Evolutionary conservation across 495 filamentous ascomycete genomes (phyloP).

Genomic region (Tuber borchii): DNA sequence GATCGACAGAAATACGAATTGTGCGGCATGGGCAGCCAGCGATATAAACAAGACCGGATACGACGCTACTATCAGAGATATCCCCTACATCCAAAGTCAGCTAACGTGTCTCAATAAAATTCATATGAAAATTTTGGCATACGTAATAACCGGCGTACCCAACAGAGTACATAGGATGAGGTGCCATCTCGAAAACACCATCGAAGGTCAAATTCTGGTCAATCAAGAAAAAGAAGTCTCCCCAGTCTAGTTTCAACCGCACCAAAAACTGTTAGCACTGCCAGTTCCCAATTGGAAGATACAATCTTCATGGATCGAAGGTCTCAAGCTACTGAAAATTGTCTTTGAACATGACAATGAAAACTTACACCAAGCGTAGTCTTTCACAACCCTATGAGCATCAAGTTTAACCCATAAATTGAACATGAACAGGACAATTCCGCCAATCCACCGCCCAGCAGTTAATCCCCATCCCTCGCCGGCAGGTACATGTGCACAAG

Average conservation of each 20-base stretch:
- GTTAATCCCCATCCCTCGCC: conserved; percentile 65
- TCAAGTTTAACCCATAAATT: conserved; percentile 99
- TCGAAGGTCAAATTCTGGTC: conserved; percentile 97
- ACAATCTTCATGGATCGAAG: neutral
- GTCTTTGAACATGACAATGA: neutral
- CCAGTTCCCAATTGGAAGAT: neutral
- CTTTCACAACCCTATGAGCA: conserved; percentile 96
- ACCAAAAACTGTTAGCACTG: conserved; percentile 19
- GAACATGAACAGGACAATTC: conserved; percentile 76
- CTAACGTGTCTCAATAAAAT: neutral
- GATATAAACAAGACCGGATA: conserved; percentile 96
- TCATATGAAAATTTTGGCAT: conserved; percentile 10
- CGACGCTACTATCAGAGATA: conserved; percentile 96
- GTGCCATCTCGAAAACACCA: conserved; percentile 97
- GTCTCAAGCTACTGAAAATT: neutral
- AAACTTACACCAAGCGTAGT: conserved; percentile 79
- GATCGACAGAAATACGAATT: conserved; percentile 81
- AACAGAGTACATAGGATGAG: conserved; percentile 98
- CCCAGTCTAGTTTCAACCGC: conserved; percentile 59
- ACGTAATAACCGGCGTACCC: conserved; percentile 92
- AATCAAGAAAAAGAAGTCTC: conserved; percentile 97
- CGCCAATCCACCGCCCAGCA: conserved; percentile 69
- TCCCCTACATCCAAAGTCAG: conserved; percentile 50
- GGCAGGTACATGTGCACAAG: conserved; percentile 67
- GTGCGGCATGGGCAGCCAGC: conserved; percentile 85